These are phyloP conservation scores for Asterochloris sp. DNA, from an alignment of 139 green algal species.

Conservation along the genomic window DNA sequence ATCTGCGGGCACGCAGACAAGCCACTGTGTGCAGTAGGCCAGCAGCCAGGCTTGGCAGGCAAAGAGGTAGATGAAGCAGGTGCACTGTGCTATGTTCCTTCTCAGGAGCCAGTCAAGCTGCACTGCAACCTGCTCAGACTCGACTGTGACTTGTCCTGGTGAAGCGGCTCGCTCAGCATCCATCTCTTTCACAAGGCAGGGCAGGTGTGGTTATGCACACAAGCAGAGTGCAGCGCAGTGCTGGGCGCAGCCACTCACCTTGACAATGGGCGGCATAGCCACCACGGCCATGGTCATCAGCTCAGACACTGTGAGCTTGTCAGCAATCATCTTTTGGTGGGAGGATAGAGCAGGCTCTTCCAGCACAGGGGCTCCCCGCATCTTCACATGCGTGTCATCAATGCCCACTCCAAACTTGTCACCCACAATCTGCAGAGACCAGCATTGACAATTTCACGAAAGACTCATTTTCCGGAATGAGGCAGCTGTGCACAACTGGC, in stretches of 20 bases:
- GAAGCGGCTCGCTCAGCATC: too few species aligned
- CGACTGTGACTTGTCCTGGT: too few species aligned
- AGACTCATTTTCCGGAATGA: not conserved
- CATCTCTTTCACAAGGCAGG: too few species aligned
- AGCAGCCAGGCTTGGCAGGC: too few species aligned
- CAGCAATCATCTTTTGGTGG: constrained; percentile 51
- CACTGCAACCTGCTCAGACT: too few species aligned
- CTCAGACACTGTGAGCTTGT: constrained; percentile 63
- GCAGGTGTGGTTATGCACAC: too few species aligned
- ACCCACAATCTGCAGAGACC: constrained; percentile 37
- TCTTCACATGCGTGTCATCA: constrained; percentile 70
- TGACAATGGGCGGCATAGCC: constrained; percentile 47
- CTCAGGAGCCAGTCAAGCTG: too few species aligned
- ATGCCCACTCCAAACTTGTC: constrained; percentile 57
- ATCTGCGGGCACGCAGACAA: constrained; percentile 6
- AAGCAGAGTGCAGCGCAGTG: too few species aligned
- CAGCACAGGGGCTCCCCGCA: constrained; percentile 55
- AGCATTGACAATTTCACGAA: not conserved
- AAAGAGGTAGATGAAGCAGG: too few species aligned
- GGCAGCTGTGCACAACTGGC: not conserved
- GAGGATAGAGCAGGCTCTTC: constrained; percentile 47
- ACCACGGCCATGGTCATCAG: constrained; percentile 53
- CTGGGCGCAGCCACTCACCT: not conserved
- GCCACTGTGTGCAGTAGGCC: too few species aligned
- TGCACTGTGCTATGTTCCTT: too few species aligned